phyloP scores from a whole-genome alignment of 129 eudicot species.

The Flaveria trinervia region DNA sequence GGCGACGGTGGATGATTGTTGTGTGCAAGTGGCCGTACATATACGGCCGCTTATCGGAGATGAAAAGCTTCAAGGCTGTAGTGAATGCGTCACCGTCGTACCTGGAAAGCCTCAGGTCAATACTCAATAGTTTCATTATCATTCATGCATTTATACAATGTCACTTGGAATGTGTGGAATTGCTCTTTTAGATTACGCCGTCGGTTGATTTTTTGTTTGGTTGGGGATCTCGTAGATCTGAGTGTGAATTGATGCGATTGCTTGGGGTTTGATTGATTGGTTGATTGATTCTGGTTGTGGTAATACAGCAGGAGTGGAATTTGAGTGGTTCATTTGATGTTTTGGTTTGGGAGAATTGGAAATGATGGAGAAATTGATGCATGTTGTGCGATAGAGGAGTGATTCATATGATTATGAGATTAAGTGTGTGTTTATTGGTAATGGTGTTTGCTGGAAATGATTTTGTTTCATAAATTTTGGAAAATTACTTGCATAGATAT shows the following conservation, averaged over 20 bases:
- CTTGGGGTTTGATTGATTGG: neutral
- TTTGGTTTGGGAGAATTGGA: neutral
- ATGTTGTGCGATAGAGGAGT: neutral
- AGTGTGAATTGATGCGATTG: neutral
- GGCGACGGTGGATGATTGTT: constrained; percentile 64
- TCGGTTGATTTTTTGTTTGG: constrained; percentile 12
- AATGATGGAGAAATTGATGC: constrained; percentile 11
- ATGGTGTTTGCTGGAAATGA: neutral
- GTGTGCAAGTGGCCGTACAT: constrained; percentile 95
- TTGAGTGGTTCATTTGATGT: neutral
- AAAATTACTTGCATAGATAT: neutral
- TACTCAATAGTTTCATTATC: neutral
- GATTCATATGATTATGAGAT: neutral
- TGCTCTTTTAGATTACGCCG: neutral
- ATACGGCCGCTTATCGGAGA: constrained; percentile 91
- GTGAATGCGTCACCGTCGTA: constrained; percentile 83
- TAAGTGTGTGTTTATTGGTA: neutral
- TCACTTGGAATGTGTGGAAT: neutral
- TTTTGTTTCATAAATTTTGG: neutral
- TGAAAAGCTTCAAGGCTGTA: constrained; percentile 85
- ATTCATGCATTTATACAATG: constrained; percentile 23
- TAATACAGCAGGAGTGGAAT: constrained; percentile 26
- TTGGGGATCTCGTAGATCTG: constrained; percentile 49
- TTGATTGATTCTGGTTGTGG: neutral
- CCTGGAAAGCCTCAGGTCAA: constrained; percentile 93